A percentile compares a stretch with the other conserved stretches of the same genome.
phyloP scores from a whole-genome alignment of 331 rosid species.

The Dryas integrifolia region DNA sequence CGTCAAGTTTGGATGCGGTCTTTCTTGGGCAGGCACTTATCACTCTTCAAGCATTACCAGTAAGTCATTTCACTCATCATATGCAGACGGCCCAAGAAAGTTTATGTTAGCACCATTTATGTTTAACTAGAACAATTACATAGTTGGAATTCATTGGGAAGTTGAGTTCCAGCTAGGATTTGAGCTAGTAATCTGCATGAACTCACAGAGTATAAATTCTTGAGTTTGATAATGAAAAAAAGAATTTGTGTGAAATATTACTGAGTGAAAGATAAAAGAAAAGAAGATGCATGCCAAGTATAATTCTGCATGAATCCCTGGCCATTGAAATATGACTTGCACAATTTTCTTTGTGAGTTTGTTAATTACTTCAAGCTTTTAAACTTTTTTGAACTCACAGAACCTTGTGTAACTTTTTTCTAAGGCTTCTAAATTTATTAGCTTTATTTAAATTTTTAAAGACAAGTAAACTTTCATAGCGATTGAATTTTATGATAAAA shows the following conservation, averaged over 20 bases:
- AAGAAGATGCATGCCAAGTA: background rate
- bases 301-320: background rate
- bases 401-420: background rate
- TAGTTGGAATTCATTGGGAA: background rate
- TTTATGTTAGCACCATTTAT: background rate
- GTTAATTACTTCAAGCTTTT: background rate
- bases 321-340: background rate
- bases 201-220: background rate
- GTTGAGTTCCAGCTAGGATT: background rate
- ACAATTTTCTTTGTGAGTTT: background rate
- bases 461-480: background rate
- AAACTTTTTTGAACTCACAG: background rate
- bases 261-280: background rate
- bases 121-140: background rate
- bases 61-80: constrained; percentile 43
- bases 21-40: constrained; percentile 70
- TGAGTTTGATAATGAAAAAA: background rate
- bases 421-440: background rate
- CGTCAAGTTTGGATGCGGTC: constrained; percentile 84
- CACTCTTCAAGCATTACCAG: constrained; percentile 67
- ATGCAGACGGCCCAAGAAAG: background rate
- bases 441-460: background rate
- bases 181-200: background rate
- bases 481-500: background rate
- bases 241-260: background rate